Evolutionary conservation across 768 basidiomycete genomes (phyloP), one percentile per base, ranked within the genome.

Genomic region (Panus rudis): DNA sequence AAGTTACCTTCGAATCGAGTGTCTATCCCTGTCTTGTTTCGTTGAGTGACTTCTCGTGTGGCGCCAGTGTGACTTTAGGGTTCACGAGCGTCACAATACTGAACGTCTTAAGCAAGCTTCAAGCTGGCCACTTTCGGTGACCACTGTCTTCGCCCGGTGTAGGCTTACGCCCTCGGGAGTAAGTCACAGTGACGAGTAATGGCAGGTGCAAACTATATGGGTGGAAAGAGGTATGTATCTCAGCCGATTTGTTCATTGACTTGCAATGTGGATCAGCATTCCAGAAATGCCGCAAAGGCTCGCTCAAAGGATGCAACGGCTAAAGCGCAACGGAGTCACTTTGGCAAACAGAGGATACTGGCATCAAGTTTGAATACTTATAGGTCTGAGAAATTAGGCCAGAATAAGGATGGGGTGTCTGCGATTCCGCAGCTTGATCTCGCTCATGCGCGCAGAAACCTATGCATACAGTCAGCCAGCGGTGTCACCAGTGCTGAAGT

Each of bases 191-290:
- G n/a, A n/a, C n/a, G n/a, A 38, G 50, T 5, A 40, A 81, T 83
- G 81, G 63, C 64, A 17, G 82, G 83, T 5, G 83, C 81, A 23
- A 85, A 85, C 52, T 85, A 84, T 48, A 84, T 82, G 81, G 83
- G 83, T 19, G 83, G 83, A 11, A 81, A 75, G 63, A 70, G 79
- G 82, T 79, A 37, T 26, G 60, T 16, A 16, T 10, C 13, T 30
- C 28, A 10, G n/a, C 10, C 10, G n/a, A n/a, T 30, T 30, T 30
- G 28, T 30, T 30, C 28, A 30, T 30, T 10, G n/a, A 30, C n/a
- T n/a, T 10, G 10, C n/a, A 10, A 10, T 30, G 10, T 30, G 10
- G 28, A 10, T 30, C 28, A 30, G 10, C 10, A 30, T n/a, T 8
- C 33, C 43, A 85, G 84, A 52, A 84, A 76, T 53, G 67, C 69